These are phyloP conservation scores for Globisporangium iwayamae DNA, from an alignment of 352 stramenopile genomes.

Conservation along the genomic window DNA sequence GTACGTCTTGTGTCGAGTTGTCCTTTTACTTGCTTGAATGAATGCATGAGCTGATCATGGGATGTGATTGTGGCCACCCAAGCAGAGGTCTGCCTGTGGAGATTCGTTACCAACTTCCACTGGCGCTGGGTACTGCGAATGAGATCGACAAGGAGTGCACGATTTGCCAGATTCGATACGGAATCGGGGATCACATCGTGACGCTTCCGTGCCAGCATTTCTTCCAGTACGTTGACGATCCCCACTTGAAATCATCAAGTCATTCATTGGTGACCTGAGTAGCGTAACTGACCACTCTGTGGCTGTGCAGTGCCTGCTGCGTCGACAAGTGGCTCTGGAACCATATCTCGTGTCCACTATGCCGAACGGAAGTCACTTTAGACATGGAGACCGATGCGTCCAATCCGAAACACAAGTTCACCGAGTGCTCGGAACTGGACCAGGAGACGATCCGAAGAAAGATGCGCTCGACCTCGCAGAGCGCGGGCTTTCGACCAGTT, in stretches of 20 bases:
- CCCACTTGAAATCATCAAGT: background rate
- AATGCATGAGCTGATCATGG: background rate
- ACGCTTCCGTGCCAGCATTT: slow-evolving; percentile 83
- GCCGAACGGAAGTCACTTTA: slow-evolving; percentile 70
- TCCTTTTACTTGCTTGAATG: background rate
- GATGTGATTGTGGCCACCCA: slow-evolving; percentile 6
- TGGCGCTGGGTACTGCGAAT: slow-evolving; percentile 71
- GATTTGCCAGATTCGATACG: slow-evolving; percentile 82
- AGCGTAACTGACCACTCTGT: background rate
- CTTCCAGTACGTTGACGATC: slow-evolving; percentile 64
- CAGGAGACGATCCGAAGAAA: slow-evolving; percentile 71
- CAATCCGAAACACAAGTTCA: slow-evolving; percentile 73
- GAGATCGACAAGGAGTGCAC: slow-evolving; percentile 84
- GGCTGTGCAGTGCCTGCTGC: slow-evolving; percentile 53
- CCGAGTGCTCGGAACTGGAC: slow-evolving; percentile 62
- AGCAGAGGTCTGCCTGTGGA: slow-evolving; percentile 67
- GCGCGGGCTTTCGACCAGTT: slow-evolving; percentile 63
- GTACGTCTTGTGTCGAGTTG: slow-evolving; percentile 18
- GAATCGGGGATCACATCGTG: slow-evolving; percentile 81
- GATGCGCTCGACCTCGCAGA: slow-evolving; percentile 67
- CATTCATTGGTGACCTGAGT: background rate
- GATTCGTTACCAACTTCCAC: slow-evolving; percentile 77
- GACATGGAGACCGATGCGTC: slow-evolving; percentile 35
- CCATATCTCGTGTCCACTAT: slow-evolving; percentile 82
- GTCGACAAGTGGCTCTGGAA: slow-evolving; percentile 86